Base-by-base conservation (phyloP, 495 filamentous ascomycete genomes). In the Penicillium alfredii region DNA sequence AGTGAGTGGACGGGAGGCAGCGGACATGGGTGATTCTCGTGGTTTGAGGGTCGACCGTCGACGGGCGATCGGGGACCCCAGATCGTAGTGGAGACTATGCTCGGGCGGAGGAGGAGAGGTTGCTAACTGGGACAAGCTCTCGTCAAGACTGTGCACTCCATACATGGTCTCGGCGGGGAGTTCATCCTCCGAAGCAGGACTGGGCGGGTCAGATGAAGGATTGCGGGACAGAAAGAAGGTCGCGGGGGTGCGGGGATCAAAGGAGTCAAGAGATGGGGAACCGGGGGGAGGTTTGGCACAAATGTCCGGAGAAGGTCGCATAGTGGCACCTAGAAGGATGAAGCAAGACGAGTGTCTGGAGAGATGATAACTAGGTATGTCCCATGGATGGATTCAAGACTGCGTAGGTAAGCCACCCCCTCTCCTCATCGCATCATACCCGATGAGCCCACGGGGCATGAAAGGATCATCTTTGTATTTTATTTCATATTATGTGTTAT, bases 61-160 rank as follows among this genome's bases (percentile, higher is more conserved):
- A 8, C 35, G 42, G 17, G 45, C 37, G 2, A 33, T 23, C 9
- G 21, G 39, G 28, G 55, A 42, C 30, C 63, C n/a, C n/a, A n/a
- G n/a, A n/a, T n/a, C n/a, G n/a, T n/a, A n/a, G n/a, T n/a, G n/a
- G n/a, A n/a, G n/a, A n/a, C n/a, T n/a, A n/a, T n/a, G n/a, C n/a
- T n/a, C n/a, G n/a, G n/a, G n/a, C n/a, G n/a, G n/a, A n/a, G n/a
- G n/a, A n/a, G n/a, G n/a, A n/a, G 33, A 42, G 17, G 43, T 46
- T 11, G 26, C 39, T n/a, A n/a, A n/a, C n/a, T n/a, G n/a, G n/a
- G 61, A 61, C 17, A 76, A 61, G 8, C 72, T 74, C 15, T 77
- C 78, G 31, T 73, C 69, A 9, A 84, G 58, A 42, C 78, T 84
- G 46, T 79, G 70, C 6, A 86, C 76, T 4, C 81, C 81, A 47